These are phyloP conservation scores for Linum tenue DNA, from an alignment of 345 rosid genomes.

Conservation along the genomic window DNA sequence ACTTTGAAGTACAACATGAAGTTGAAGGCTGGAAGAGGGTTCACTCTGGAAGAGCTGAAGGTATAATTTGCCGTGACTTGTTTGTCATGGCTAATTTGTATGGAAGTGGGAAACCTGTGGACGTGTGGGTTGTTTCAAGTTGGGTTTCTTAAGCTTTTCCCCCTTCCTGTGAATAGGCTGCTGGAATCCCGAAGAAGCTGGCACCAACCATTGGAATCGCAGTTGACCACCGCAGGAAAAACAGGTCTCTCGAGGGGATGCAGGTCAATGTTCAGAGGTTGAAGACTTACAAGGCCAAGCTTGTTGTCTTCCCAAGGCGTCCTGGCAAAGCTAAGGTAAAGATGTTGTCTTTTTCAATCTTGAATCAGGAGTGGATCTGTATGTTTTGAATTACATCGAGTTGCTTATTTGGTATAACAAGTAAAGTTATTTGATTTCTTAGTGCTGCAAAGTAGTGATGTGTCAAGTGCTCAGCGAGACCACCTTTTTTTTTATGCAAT, in stretches of 20 bases:
- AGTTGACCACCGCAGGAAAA: constrained; percentile 73
- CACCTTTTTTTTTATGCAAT: no score
- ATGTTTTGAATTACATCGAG: no score
- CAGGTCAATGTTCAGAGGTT: constrained; percentile 77
- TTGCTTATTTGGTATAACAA: background rate
- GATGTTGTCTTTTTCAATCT: background rate
- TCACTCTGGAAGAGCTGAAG: constrained; percentile 89
- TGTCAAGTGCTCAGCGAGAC: background rate
- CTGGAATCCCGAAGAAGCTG: constrained; percentile 68
- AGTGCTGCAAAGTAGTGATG: background rate
- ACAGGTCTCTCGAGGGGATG: constrained; percentile 64
- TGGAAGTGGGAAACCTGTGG: no score
- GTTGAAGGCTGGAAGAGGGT: constrained; percentile 75
- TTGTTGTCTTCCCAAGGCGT: constrained; percentile 76
- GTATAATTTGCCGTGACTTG: constrained; percentile 16
- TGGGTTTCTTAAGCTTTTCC: background rate
- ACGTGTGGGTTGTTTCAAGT: no score
- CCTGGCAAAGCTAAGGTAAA: constrained; percentile 58
- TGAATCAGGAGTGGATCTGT: no score
- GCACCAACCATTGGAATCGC: constrained; percentile 72
- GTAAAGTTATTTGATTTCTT: background rate
- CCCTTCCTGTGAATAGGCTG: constrained; percentile 34
- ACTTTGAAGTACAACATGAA: constrained; percentile 89
- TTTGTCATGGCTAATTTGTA: no score
- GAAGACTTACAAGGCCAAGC: constrained; percentile 77